A percentile compares a stretch with the other conserved stretches of the same genome.
phyloP scores from a whole-genome alignment of 176 grass and related monocot species.

The Cenchrus americanus region DNA sequence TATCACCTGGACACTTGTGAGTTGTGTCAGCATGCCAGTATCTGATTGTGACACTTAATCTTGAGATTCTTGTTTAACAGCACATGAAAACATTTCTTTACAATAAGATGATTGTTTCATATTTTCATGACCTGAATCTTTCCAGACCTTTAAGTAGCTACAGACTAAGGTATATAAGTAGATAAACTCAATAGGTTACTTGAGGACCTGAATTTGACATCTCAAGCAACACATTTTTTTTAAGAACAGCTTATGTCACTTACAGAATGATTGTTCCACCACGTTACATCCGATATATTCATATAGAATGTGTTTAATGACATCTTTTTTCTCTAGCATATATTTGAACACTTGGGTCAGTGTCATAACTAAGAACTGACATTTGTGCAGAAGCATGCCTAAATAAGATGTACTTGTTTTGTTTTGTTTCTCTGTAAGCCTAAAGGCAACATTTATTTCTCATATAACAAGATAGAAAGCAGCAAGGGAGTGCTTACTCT shows the following conservation, averaged over 20 bases:
- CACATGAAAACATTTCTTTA: slow-evolving; percentile 10
- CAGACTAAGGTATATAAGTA: slow-evolving; percentile 17
- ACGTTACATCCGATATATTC: neutral
- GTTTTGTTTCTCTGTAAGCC: neutral
- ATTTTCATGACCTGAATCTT: slow-evolving; percentile 16
- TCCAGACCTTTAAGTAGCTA: neutral
- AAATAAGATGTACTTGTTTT: neutral
- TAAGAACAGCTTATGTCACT: neutral
- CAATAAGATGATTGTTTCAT: slow-evolving; percentile 18
- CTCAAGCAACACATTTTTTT: neutral
- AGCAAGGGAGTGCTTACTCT: slow-evolving; percentile 63
- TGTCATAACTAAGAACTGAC: neutral
- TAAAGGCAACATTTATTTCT: neutral
- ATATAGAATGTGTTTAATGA: neutral
- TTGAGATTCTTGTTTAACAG: slow-evolving; percentile 25
- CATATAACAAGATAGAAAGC: slow-evolving; percentile 29
- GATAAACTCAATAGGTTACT: neutral
- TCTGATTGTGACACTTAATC: slow-evolving; percentile 11
- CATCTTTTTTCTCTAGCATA: slow-evolving; percentile 18
- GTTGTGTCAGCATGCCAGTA: neutral
- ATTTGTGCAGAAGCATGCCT: neutral
- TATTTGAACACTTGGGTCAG: slow-evolving; percentile 6
- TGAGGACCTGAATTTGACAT: slow-evolving; percentile 9
- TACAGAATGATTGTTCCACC: neutral
- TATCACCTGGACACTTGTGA: slow-evolving; percentile 2